Conservation (phyloP, 2,329 filamentous ascomycete species). For the Grosmannia serpens region DNA sequence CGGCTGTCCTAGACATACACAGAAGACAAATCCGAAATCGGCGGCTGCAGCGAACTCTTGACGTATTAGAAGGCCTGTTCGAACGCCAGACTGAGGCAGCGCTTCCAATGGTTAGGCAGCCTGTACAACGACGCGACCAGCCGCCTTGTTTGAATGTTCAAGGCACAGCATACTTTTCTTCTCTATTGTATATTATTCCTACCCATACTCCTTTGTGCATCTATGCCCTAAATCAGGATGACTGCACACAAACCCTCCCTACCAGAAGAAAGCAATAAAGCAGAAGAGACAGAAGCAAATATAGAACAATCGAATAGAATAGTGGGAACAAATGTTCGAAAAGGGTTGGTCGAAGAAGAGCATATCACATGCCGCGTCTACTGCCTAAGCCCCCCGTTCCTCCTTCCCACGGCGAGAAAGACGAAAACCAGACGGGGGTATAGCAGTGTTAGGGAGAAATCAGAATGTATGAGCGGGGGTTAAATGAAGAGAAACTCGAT, state of each 20-base stretch:
- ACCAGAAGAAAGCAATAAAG: not conserved
- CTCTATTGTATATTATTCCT: constrained; percentile 1
- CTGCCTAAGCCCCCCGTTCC: not conserved
- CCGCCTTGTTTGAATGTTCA: too few species aligned
- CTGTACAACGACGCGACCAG: too few species aligned
- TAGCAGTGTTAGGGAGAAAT: not conserved
- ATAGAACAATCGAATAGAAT: not conserved
- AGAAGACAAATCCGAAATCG: too few species aligned
- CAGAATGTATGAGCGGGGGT: not conserved
- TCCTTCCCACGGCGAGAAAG: not conserved
- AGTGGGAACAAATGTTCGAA: not conserved
- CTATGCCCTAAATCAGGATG: not conserved
- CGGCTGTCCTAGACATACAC: too few species aligned
- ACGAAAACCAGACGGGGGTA: not conserved
- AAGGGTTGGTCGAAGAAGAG: not conserved
- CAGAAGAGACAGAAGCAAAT: not conserved
- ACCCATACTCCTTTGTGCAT: not conserved
- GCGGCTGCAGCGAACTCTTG: too few species aligned
- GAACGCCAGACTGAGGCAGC: too few species aligned
- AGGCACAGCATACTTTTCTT: not conserved
- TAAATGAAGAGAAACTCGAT: not conserved
- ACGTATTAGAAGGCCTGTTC: too few species aligned
- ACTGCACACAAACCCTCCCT: not conserved
- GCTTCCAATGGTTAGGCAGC: too few species aligned
- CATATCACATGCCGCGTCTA: not conserved